phyloP scores from a whole-genome alignment of 306 rosid species.

The Malus domestica region ASM211411v1 NC_041796.1:14392501-14393000 shows the following conservation, averaged over 20 bases:
- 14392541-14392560: conserved; percentile 1
- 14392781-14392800: neutral
- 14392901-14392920: neutral
- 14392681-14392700: neutral
- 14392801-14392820: neutral
- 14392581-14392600: neutral
- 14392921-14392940: neutral
- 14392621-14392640: neutral
- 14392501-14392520: neutral
- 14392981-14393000: no score
- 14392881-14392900: neutral
- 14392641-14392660: neutral
- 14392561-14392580: neutral
- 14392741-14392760: neutral
- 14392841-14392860: neutral
- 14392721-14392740: neutral
- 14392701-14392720: neutral
- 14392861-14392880: neutral
- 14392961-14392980: neutral
- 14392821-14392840: neutral
- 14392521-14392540: neutral
- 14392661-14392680: neutral
- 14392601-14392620: neutral
- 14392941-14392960: neutral
- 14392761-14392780: neutral